Base-by-base conservation (phyloP, 2,329 filamentous ascomycete genomes). In the Microcera coccophila region DNA sequence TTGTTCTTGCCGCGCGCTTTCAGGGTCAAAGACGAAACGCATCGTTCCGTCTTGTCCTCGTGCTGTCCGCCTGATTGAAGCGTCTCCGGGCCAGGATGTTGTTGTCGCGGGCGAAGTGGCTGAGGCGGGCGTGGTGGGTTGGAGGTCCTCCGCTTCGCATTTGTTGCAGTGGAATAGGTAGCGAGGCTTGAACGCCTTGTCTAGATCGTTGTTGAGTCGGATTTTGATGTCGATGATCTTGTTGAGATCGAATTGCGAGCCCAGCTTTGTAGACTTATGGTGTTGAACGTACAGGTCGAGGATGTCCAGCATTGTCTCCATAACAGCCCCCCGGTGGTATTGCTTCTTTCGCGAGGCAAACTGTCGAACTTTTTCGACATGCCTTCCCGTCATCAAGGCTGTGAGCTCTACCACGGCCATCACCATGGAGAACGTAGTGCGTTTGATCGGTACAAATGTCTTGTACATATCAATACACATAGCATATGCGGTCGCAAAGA, bases 231-330 rank as follows among this genome's bases (percentile, higher is more conserved):
- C 81, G 60, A 97, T 87, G 62, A 95, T 91, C 41, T 77, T 78
- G 53, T 91, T 84, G 33, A 91, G 74, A 36, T 84, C 79, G 64
- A 88, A 85, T 36, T 78, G 71, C 14, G 78, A 73, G 5, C 90
- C 90, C 16, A 95, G 73, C 38, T 84, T 81, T 24, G 90, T 95
- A 39, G 76, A 74, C 52, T 80, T 78, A 41, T 81, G 80, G 61
- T 94, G 85, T 59, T 95, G 87, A 0, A 89, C 93, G 65, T 96
- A 97, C 3, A 97, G 77, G 59, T 98, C 91, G 19, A 97, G 76
- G 0, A 96, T 75, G 60, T 97, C 93, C 29, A 96, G 80, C 57
- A 95, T 79, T 0, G 88, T 91, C 73, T 97, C 91, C 69, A 76
- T 63, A 20, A 79, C 69, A 47, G 72, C 71, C 8, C 67, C 67